These are phyloP conservation scores for Phialophora chinensis DNA, from an alignment of 2,329 filamentous ascomycete species.

Conservation along the genomic window DNA sequence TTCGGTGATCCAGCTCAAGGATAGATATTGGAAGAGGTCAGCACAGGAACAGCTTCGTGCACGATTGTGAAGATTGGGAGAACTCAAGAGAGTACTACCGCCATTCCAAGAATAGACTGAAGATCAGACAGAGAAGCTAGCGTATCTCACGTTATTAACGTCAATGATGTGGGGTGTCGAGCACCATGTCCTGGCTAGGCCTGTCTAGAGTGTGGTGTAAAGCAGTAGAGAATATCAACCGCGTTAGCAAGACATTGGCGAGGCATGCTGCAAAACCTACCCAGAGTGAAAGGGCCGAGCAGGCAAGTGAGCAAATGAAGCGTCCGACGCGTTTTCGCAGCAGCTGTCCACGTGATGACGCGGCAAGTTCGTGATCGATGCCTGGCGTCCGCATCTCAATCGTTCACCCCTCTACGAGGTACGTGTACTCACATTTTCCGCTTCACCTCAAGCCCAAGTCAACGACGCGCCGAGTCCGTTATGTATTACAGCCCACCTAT, in stretches of 20 bases:
- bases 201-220: too few relatives aligned
- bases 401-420: not conserved
- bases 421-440: not conserved
- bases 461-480: not conserved
- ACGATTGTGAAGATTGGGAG: not conserved
- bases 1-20: constrained; percentile 11
- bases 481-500: not conserved
- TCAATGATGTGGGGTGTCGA: too few relatives aligned
- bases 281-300: too few relatives aligned
- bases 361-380: constrained; percentile 20
- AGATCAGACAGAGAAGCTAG: too few relatives aligned
- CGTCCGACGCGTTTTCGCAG: too few relatives aligned
- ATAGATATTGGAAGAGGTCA: constrained; percentile 11
- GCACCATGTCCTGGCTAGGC: too few relatives aligned
- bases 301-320: too few relatives aligned
- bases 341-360: constrained; percentile 19
- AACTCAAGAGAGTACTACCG: not conserved
- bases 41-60: constrained; percentile 8
- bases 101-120: not conserved
- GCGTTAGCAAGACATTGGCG: too few relatives aligned
- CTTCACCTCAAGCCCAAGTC: constrained; percentile 1
- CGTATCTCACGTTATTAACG: too few relatives aligned
- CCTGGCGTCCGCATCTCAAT: constrained; percentile 3
- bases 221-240: too few relatives aligned
- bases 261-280: too few relatives aligned